These are phyloP conservation scores for Tylopilus sp. DNA, from an alignment of 768 basidiomycete genomes.

Conservation along the genomic window DNA sequence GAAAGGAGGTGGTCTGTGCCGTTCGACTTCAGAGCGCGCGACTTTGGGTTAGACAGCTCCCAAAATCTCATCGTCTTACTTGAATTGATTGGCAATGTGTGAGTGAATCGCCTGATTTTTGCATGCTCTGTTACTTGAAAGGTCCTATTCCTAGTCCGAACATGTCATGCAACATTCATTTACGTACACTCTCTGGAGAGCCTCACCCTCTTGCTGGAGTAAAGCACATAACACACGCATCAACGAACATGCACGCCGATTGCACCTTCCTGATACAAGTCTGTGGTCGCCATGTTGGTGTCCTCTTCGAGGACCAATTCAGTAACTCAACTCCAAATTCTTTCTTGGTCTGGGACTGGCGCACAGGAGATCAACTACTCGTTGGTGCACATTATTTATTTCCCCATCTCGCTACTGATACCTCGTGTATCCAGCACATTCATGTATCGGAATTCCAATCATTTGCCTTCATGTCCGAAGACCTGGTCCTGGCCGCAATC, in stretches of 20 bases:
- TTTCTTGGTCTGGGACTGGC: slow-evolving; percentile 37
- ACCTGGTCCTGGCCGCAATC: slow-evolving; percentile 23
- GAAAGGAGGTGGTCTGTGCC: slow-evolving; percentile 26
- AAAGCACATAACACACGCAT: slow-evolving; percentile 13
- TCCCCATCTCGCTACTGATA: not conserved
- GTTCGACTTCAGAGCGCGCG: slow-evolving; percentile 28
- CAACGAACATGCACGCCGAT: not conserved
- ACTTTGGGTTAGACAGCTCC: slow-evolving; percentile 36
- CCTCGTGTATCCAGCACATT: slow-evolving; percentile 17
- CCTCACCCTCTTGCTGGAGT: slow-evolving; percentile 22
- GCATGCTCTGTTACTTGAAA: not conserved
- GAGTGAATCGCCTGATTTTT: slow-evolving; percentile 3
- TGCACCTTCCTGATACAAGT: slow-evolving; percentile 30
- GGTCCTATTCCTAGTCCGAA: slow-evolving; percentile 13
- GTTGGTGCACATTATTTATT: slow-evolving; percentile 18
- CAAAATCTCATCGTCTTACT: slow-evolving; percentile 34
- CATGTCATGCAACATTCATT: slow-evolving; percentile 22
- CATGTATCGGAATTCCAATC: slow-evolving; percentile 23
- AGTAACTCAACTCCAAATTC: slow-evolving; percentile 3
- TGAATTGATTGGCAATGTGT: slow-evolving; percentile 21
- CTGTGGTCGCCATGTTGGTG: slow-evolving; percentile 28
- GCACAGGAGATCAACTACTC: slow-evolving; percentile 24
- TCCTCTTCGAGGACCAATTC: slow-evolving; percentile 22
- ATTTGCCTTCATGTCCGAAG: slow-evolving; percentile 34
- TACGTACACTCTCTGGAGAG: slow-evolving; percentile 30